Percentiles rank a stretch among this genome's conserved stretches.
Evolutionary conservation across 768 basidiomycete species (phyloP).

Genomic region (Xerocomus potaroensis): DNA sequence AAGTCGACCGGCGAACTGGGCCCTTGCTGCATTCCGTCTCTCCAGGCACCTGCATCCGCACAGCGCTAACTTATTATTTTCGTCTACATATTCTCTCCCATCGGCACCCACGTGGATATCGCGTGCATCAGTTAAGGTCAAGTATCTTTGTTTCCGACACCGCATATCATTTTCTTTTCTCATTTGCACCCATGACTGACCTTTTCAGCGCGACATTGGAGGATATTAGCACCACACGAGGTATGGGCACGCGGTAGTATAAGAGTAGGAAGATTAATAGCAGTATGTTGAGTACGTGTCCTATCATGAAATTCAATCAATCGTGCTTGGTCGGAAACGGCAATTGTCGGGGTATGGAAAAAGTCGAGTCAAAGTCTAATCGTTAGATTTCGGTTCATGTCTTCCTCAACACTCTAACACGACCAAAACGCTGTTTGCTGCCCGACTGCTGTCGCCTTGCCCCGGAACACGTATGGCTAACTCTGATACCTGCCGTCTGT

Average conservation of each 20-base stretch:
- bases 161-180: not conserved
- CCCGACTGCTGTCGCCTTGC: not conserved
- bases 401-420: constrained; percentile 3
- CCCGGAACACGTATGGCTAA: constrained; percentile 49
- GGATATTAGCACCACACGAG: constrained; percentile 3
- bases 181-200: constrained; percentile 21
- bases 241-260: constrained; percentile 1
- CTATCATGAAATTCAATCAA: constrained; percentile 1
- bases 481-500: constrained; percentile 55
- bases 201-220: constrained; percentile 24
- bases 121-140: constrained; percentile 23
- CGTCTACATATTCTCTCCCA: constrained; percentile 8
- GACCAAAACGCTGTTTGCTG: not conserved
- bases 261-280: not conserved
- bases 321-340: constrained; percentile 1
- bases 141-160: constrained; percentile 19
- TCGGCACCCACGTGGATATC: constrained; percentile 3
- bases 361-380: not conserved
- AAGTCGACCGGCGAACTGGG: not conserved
- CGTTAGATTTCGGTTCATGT: constrained; percentile 7
- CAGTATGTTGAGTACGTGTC: constrained; percentile 8
- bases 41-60: not conserved
- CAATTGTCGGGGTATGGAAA: constrained; percentile 4
- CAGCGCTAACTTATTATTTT: constrained; percentile 29
- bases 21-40: not conserved